Base-by-base conservation (phyloP, 2,329 filamentous ascomycete genomes). In the Aspergillus jensenii region DNA sequence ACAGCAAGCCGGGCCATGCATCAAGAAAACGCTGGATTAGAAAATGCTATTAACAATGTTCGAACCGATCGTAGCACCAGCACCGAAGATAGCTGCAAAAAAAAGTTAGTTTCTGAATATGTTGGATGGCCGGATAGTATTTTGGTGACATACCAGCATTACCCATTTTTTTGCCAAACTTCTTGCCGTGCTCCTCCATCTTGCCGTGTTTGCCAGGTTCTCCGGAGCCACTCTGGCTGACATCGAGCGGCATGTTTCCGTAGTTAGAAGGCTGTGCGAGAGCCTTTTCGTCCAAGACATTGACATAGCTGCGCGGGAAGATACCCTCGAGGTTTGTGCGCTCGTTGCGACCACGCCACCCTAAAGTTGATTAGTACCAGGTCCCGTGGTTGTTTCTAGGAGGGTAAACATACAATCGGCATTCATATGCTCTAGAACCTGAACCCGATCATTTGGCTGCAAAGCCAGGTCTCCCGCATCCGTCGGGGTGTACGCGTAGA, bases 101-200 rank as follows among this genome's bases (percentile, higher is more conserved):
- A 6, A 52, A 8, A 19, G 58, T 73, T 60, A 72, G 68, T 53
- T 54, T 27, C n/a, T 15, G 3, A 19, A 27, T 44, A n/a, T 25
- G 6, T 44, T 35, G 25, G 21, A 45, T 3, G 53, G 15, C 15
- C 3, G n/a, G 12, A 23, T 6, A 40, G 7, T 44, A 12, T 15
- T n/a, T 19, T 37, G 21, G 44, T 40, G 61, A 74, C 75, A 56
- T 76, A 76, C 78, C 78, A 55, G 86, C 86, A 73, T 88, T 88
- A 35, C 93, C 93, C 70, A 93, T 75, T 82, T 97, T 98, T 85
- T 96, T 96, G 65, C 93, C 93, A 76, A 97, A 90, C 79, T 97
- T 97, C 87, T 96, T 96, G 56, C 91, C 92, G 56, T 87, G 84
- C 75, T 91, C 83, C 62, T 86, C 83, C 15, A 87, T 79, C 79